Evolutionary conservation across 2,329 filamentous ascomycete species (phyloP), one percentile per base, ranked within the genome.

Genomic region (Sporothrix curviconia): DNA sequence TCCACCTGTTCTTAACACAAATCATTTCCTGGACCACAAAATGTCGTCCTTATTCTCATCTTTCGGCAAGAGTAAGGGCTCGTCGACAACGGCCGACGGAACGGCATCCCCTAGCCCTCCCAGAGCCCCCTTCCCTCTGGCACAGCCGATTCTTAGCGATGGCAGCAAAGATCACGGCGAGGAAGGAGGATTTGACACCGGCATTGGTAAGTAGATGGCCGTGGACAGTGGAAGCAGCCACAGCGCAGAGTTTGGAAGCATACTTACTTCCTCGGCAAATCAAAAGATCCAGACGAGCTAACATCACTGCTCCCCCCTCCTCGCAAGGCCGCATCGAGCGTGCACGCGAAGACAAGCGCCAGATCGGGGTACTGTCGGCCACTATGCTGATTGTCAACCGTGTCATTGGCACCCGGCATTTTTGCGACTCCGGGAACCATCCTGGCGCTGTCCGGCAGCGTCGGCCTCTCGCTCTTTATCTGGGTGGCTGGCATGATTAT

Each of bases 331-430:
- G 65, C 34, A 66, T 74, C 39, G 67, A 73, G 34, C 50, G 68
- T 47, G 77, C 72, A 5, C 72, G 73, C 40, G 76, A 79, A 7
- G 71, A 72, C 58, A 80, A 80, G 63, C 74, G 79, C 39, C 76
- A 82, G 64, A 81, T 84, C 58, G 81, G 81, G 47, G 65, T 82
- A 49, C 68, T 75, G 47, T 79, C 77, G 5, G 81, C 82, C 19
- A 70, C 76, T 19, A 81, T 83, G 68, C 72, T 84, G 58, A 83
- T 85, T 67, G 79, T 85, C 68, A 85, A 85, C 71, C 79, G 82
- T 58, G 81, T 86, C 71, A 81, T 87, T 57, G 83, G 84, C 42
- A 85, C 82, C n/a, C 11, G 83, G 84, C 61, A 86, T 87, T 69
- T 86, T 86, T 63, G 80, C 83, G 1, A 86, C 83, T 0, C 83